Evolutionary conservation across 1,139 yeast genomes (phyloP), one percentile per base, ranked within the genome.

Genomic region (Sugiyamaella japonica): DNA sequence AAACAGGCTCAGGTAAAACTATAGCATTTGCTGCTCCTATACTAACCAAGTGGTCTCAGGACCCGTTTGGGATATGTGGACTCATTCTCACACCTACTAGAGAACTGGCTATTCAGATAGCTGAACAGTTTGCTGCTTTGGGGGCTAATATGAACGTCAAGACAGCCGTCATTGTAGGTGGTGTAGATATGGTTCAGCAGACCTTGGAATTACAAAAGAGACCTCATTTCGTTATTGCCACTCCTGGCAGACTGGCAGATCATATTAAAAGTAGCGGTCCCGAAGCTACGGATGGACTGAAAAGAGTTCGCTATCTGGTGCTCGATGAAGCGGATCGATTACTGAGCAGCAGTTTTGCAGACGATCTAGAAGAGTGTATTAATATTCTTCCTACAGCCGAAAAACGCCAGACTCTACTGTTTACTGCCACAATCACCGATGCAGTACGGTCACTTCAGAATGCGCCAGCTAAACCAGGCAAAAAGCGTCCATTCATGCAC

Each of bases 1-100:
- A 88, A 70, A 93, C 99, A 0, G 99, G 99, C 73, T 86, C 95
- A 32, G 99, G 99, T 80, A 93, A 93, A 69, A 93, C 99, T 2
- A 85, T 95, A 34, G 97, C 99, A 0, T 93, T 93, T 78, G 98
- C 95, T 0, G 95, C 91, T 23, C 99, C 99, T 1, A 93, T 93
- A 90, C 75, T 93, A 54, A 84, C 95, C 1, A 80, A 85, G 65
- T 93, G 99, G 97, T 87, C 97, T 0, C 86, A 84, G 63, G 99
- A 95, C 66, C 99, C 99, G 0, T 81, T 80, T 70, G 99, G 98
- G 1, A 86, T 93, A 48, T 95, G 79, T 72, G 99, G 98, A 5
- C 73, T 93, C 3, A 79, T 93, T 1, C 73, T 93, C 55, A 95
- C 99, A 0, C 99, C 99, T 1, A 95, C 99, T 0, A 53, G 99